Evolutionary conservation across 345 rosid species (phyloP).

Genomic region (Bruguiera sexangula): DNA sequence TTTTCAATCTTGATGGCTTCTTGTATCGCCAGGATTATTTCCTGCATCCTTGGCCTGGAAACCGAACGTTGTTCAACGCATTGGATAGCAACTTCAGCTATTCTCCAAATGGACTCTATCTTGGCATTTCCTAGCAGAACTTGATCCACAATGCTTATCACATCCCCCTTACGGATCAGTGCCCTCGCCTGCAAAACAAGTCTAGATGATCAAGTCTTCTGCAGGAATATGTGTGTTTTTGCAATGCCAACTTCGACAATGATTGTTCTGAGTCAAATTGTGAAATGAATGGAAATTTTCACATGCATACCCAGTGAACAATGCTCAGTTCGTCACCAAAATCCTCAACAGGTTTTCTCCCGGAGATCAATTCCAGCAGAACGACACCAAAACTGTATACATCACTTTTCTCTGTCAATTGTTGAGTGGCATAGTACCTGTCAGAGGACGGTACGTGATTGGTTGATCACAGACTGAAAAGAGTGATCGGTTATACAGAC

Average conservation of each 20-base stretch:
- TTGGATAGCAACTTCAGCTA: slow-evolving; percentile 81
- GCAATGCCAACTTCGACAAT: neutral
- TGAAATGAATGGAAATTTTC: slow-evolving; percentile 2
- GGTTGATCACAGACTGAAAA: neutral
- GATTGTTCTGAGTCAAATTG: neutral
- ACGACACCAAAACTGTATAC: slow-evolving; percentile 98
- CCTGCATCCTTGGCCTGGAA: slow-evolving; percentile 85
- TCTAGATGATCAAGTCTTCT: neutral
- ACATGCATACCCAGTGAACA: slow-evolving; percentile 76
- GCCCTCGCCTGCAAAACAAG: slow-evolving; percentile 71
- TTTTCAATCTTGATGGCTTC: slow-evolving; percentile 81
- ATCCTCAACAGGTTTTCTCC: slow-evolving; percentile 86
- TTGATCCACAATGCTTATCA: slow-evolving; percentile 67
- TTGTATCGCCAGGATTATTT: slow-evolving; percentile 71
- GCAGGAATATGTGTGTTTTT: neutral
- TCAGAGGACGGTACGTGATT: neutral
- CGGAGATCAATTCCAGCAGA: slow-evolving; percentile 87
- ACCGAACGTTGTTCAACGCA: slow-evolving; percentile 71
- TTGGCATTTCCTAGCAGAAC: slow-evolving; percentile 52
- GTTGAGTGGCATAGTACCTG: slow-evolving; percentile 92
- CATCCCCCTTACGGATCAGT: slow-evolving; percentile 77
- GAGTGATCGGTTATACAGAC: neutral
- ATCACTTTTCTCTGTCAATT: slow-evolving; percentile 91
- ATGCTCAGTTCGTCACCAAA: slow-evolving; percentile 83
- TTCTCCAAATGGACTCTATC: slow-evolving; percentile 84